phyloP scores from a whole-genome alignment of 108 stramenopile genomes.

The Skeletonema tropicum region DNA sequence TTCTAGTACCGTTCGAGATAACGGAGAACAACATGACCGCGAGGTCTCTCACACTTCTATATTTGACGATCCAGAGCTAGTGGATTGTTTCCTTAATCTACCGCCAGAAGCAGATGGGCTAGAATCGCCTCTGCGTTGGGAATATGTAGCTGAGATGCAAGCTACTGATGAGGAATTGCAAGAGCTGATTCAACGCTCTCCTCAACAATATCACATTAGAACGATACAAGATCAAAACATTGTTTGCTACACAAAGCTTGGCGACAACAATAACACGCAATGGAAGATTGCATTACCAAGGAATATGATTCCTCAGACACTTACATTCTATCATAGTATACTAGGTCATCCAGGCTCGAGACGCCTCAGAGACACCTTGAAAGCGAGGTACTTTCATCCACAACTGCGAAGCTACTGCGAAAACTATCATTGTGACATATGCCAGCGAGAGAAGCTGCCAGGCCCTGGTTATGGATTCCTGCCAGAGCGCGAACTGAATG shows the following conservation, averaged over 20 bases:
- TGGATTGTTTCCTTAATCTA: no score
- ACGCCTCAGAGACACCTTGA: no score
- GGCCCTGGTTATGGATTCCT: slow-evolving; percentile 19
- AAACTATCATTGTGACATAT: slow-evolving; percentile 11
- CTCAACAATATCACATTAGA: background rate
- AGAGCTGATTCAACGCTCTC: background rate
- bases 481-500: slow-evolving; percentile 7
- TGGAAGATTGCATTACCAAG: slow-evolving; percentile 8
- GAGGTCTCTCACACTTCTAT: no score
- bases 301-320: background rate
- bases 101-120: background rate
- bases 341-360: background rate
- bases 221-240: background rate
- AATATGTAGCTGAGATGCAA: background rate
- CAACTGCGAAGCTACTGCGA: background rate
- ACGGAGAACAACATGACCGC: no score
- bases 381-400: no score
- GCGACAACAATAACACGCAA: slow-evolving; percentile 9
- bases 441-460: slow-evolving; percentile 24
- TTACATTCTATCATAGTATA: background rate
- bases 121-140: background rate
- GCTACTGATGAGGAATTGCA: slow-evolving; percentile 23
- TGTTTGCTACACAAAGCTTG: slow-evolving; percentile 15
- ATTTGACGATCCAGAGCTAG: no score
- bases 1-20: no score